Conservation (phyloP, 1,284 basidiomycete genomes). For the Fomitopsis palustris region DNA sequence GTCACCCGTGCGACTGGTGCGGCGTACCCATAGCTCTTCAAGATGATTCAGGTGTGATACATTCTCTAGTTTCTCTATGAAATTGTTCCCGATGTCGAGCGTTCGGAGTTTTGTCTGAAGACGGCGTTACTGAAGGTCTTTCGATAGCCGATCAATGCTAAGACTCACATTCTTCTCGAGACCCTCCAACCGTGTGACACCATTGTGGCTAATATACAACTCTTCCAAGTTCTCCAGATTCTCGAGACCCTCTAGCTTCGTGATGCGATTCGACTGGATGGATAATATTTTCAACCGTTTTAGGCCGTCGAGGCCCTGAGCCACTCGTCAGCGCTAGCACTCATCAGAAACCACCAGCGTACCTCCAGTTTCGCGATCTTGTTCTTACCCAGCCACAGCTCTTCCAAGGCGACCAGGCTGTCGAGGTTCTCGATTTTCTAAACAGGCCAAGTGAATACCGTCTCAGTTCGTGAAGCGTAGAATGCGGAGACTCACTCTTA, state of each 20-base stretch:
- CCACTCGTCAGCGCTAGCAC: background rate
- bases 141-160: background rate
- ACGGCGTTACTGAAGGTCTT: background rate
- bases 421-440: constrained; percentile 89
- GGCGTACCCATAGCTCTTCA: constrained; percentile 91
- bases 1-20: background rate
- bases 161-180: constrained; percentile 75
- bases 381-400: constrained; percentile 98
- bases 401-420: constrained; percentile 79
- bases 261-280: constrained; percentile 93
- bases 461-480: background rate
- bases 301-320: constrained; percentile 60
- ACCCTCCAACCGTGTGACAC: constrained; percentile 82
- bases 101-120: constrained; percentile 75
- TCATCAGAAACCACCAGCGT: constrained; percentile 8
- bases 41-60: constrained; percentile 73
- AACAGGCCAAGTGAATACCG: background rate
- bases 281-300: constrained; percentile 79
- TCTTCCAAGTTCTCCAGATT: constrained; percentile 77
- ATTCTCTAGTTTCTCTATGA: constrained; percentile 76
- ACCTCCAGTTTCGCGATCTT: constrained; percentile 90
- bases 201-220: constrained; percentile 94
- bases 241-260: constrained; percentile 81
- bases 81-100: constrained; percentile 87
- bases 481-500: constrained; percentile 52